phyloP scores from a whole-genome alignment of 371 early-diverging fungal species.

The Mycotypha africana region DNA sequence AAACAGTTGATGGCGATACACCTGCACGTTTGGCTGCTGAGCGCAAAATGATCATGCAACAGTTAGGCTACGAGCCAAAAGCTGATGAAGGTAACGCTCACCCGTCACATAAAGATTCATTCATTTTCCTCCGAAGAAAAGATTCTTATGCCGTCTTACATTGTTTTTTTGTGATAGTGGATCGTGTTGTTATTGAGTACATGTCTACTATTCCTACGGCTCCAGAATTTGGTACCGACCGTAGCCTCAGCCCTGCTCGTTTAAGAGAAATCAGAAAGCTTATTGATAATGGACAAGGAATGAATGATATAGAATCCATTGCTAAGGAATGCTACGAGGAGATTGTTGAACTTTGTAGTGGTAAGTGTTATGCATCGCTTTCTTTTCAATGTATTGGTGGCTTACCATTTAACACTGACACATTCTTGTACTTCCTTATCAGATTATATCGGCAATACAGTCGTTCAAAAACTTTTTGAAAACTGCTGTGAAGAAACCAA shows the following conservation, averaged over 20 bases:
- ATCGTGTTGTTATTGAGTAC: slow-evolving; percentile 41
- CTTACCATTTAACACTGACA: too few relatives aligned
- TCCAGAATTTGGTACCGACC: slow-evolving; percentile 62
- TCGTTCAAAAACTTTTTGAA: slow-evolving; percentile 78
- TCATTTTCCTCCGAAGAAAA: too few relatives aligned
- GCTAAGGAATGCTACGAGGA: slow-evolving; percentile 63
- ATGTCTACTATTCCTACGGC: slow-evolving; percentile 62
- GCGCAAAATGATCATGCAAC: slow-evolving; percentile 32
- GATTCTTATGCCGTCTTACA: neutral
- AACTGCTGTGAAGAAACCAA: slow-evolving; percentile 49
- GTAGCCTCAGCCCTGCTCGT: slow-evolving; percentile 73
- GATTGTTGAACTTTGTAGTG: slow-evolving; percentile 41
- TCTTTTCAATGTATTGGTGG: too few relatives aligned
- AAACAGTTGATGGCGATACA: too few relatives aligned
- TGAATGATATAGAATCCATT: slow-evolving; percentile 48
- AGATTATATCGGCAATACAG: slow-evolving; percentile 87
- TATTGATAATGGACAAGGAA: slow-evolving; percentile 61
- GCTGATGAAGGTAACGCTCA: slow-evolving; percentile 16
- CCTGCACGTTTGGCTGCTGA: slow-evolving; percentile 15
- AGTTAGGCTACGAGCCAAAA: slow-evolving; percentile 17
- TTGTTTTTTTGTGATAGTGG: slow-evolving; percentile 4
- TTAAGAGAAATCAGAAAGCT: slow-evolving; percentile 84
- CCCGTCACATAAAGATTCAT: too few relatives aligned
- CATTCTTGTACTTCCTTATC: too few relatives aligned
- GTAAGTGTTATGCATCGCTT: too few relatives aligned